phyloP scores from a whole-genome alignment of 2,329 filamentous ascomycete genomes.

The Didymella pinodella region DNA sequence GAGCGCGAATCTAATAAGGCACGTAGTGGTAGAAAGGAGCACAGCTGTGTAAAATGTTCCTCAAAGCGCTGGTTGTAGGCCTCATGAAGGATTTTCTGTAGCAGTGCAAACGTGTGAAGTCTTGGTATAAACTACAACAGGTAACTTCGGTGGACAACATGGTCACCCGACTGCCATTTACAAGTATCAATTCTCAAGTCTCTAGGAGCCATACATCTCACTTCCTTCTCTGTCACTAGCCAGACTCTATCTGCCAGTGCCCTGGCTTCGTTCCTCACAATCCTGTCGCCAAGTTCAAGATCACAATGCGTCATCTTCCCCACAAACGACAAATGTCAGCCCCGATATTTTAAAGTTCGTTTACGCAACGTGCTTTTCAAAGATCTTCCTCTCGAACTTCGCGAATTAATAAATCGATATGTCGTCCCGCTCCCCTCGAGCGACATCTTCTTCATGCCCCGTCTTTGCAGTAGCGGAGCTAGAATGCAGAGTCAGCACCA shows the following conservation, averaged over 20 bases:
- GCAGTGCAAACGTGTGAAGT: neutral
- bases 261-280: neutral
- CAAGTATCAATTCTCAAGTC: neutral
- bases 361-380: neutral
- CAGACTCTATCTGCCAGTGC: neutral
- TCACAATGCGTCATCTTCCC: neutral
- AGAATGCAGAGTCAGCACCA: neutral
- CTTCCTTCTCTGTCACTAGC: neutral
- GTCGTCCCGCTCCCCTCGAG: neutral
- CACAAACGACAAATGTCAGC: neutral
- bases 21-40: too few relatives aligned
- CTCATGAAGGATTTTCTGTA: neutral
- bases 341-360: neutral
- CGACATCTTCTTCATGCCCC: neutral
- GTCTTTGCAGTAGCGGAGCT: neutral
- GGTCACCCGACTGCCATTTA: neutral
- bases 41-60: neutral
- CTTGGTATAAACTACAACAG: neutral
- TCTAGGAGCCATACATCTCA: neutral
- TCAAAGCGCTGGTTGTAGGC: neutral
- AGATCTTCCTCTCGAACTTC: neutral
- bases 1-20: neutral
- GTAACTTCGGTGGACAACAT: neutral
- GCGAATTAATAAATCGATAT: constrained; percentile 3
- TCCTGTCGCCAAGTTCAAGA: neutral